Evolutionary conservation across 768 basidiomycete genomes (phyloP), one percentile per base, ranked within the genome.

Genomic region (Suillus subaureus): DNA sequence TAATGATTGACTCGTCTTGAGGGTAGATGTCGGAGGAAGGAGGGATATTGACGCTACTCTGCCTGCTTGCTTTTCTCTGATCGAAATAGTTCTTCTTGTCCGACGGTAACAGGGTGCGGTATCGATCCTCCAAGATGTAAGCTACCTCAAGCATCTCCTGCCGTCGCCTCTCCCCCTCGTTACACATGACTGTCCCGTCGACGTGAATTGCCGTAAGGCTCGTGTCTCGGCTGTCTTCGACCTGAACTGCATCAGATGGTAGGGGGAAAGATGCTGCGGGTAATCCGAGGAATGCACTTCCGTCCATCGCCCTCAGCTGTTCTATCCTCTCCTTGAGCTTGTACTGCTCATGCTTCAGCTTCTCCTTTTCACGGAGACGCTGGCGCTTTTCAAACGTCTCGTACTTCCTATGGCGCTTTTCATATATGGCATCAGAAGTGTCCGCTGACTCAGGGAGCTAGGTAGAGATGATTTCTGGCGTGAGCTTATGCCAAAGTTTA

Each of bases 321-420:
- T 96, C 93, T 66, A 96, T 91, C 42, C 94, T 87, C 72, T 94
- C 90, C 75, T 91, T 91, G 72, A 97, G 87, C 74, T 94, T 94
- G 79, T 95, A 94, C 70, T 94, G 93, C 72, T 96, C 94, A 69
- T 94, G 90, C 77, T 92, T 90, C 63, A 96, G 85, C 74, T 94
- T 94, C 78, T 97, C 94, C 77, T 94, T 94, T 78, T 96, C 94
- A 63, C 94, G 87, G 40, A 92, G 79, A 5, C 94, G 89, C 72
- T 90, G 88, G 9, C 93, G 86, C 74, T 93, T 93, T 77, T 96
- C 95, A 66, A 92, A 90, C 16, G 84, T 85, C 75, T 96, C 94
- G 76, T 92, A 95, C 73, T 92, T 94, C 61, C 88, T 85, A 77
- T 97, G 94, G 52, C 93, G 86, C 68, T 88, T 89, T 75, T 91